phyloP scores from a whole-genome alignment of 2,329 filamentous ascomycete genomes.

The Microdochium bolleyi region DNA sequence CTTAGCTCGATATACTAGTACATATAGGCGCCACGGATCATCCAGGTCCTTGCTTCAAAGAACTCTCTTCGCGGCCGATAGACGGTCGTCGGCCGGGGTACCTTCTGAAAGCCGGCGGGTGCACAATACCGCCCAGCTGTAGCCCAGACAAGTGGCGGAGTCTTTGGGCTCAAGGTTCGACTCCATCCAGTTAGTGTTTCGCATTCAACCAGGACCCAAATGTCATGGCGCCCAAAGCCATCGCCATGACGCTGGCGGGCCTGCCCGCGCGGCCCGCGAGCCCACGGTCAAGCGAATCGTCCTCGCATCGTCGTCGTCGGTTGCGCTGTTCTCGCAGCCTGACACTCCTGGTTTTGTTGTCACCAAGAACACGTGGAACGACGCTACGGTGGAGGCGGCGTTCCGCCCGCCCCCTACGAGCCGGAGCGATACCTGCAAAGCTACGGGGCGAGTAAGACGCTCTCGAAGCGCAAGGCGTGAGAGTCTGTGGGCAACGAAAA shows the following conservation, averaged over 20 bases:
- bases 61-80: too few relatives aligned
- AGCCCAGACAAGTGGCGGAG: too few relatives aligned
- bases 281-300: constrained; percentile 12
- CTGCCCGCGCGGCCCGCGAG: constrained; percentile 8
- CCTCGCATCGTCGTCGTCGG: constrained; percentile 10
- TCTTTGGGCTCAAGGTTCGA: too few relatives aligned
- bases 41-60: too few relatives aligned
- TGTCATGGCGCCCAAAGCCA: constrained; percentile 3
- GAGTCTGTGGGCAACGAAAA: constrained; percentile 10
- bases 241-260: constrained; percentile 5
- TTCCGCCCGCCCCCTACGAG: constrained; percentile 9
- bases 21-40: too few relatives aligned
- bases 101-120: too few relatives aligned
- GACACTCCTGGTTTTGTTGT: constrained; percentile 7
- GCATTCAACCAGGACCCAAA: constrained; percentile 9
- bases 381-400: constrained; percentile 6
- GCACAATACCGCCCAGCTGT: too few relatives aligned
- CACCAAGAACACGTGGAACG: constrained; percentile 11
- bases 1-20: too few relatives aligned
- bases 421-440: constrained; percentile 2
- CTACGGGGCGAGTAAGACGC: constrained; percentile 11
- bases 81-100: too few relatives aligned
- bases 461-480: constrained; percentile 11
- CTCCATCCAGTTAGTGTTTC: too few relatives aligned
- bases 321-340: constrained; percentile 4